Percentiles rank a stretch among this genome's conserved stretches.
Evolutionary conservation across 129 eudicot species (phyloP).

Genomic region (Ambrosia artemisiifolia): DNA sequence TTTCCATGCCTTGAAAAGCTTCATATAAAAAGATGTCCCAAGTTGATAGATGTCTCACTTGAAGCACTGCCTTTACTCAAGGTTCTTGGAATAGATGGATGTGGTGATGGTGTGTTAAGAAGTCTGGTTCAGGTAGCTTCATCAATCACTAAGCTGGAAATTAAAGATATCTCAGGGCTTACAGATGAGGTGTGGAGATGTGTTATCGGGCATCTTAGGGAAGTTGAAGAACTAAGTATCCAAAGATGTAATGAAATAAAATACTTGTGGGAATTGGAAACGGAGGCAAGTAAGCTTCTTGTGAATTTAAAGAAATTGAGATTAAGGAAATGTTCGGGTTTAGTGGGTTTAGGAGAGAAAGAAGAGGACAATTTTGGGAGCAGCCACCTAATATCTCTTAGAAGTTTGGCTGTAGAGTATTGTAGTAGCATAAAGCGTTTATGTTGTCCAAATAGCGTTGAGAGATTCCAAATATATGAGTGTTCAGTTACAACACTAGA

Average conservation of each 20-base stretch:
- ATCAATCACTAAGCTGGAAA: not conserved
- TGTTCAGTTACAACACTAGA: no score
- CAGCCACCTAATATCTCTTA: not conserved
- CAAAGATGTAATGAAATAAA: not conserved
- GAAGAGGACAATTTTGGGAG: not conserved
- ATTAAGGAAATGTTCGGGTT: not conserved
- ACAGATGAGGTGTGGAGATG: constrained; percentile 8
- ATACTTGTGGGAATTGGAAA: not conserved
- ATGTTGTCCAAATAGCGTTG: not conserved
- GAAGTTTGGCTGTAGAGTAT: not conserved
- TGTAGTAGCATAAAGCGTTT: not conserved
- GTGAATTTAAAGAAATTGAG: not conserved
- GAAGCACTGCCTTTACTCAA: not conserved
- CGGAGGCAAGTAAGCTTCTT: not conserved
- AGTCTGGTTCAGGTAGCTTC: not conserved
- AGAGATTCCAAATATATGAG: not conserved
- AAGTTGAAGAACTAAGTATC: not conserved
- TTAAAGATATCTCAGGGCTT: not conserved
- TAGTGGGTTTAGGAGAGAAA: constrained; percentile 9
- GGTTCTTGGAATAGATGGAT: no score
- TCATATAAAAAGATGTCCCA: no score
- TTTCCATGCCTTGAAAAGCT: no score
- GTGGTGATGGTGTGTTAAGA: not conserved
- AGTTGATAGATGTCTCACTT: not conserved
- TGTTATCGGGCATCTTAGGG: not conserved